Evolutionary conservation across 805 yeast genomes (phyloP).

Genomic region (Lachancea cidri): DNA sequence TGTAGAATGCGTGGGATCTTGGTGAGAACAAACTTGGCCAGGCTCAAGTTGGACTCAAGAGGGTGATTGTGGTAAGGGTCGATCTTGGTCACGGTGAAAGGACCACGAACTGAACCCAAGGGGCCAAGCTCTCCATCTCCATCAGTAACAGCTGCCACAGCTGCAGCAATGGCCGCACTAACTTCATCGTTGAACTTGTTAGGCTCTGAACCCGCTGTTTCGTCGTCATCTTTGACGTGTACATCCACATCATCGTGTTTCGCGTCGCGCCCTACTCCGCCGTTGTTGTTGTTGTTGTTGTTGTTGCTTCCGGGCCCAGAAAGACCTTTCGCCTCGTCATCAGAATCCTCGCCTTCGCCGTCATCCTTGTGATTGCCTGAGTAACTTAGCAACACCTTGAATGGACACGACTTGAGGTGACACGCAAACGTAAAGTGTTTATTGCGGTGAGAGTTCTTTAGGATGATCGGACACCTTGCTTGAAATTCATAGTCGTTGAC

Average conservation of each 20-base stretch:
- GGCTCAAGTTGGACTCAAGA: conserved; percentile 26
- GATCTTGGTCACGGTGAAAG: conserved; percentile 32
- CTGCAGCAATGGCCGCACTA: conserved; percentile 33
- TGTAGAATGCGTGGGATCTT: conserved; percentile 32
- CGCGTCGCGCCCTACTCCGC: background rate
- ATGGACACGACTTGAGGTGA: conserved; percentile 31
- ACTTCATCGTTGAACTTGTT: conserved; percentile 23
- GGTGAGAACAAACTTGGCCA: conserved; percentile 30
- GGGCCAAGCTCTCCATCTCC: conserved; percentile 8
- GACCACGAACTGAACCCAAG: conserved; percentile 21
- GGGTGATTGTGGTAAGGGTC: conserved; percentile 34
- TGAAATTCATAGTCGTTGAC: conserved; percentile 34
- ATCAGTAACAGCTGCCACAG: conserved; percentile 32
- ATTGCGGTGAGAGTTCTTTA: conserved; percentile 33
- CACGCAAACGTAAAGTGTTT: conserved; percentile 35
- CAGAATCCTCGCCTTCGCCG: conserved; percentile 2
- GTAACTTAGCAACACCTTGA: conserved; percentile 30
- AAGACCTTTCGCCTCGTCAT: conserved; percentile 1
- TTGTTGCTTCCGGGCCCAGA: background rate
- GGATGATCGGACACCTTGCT: conserved; percentile 32
- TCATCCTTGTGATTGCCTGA: conserved; percentile 20
- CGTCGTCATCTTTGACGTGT: conserved; percentile 8
- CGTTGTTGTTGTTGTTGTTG: conserved; percentile 3
- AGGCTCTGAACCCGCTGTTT: conserved; percentile 10
- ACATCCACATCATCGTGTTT: conserved; percentile 8